A percentile compares a stretch with the other conserved stretches of the same genome.
These are phyloP conservation scores for Penicillium corylophilum DNA, from an alignment of 2,329 filamentous ascomycete genomes.

Conservation along the genomic window DNA sequence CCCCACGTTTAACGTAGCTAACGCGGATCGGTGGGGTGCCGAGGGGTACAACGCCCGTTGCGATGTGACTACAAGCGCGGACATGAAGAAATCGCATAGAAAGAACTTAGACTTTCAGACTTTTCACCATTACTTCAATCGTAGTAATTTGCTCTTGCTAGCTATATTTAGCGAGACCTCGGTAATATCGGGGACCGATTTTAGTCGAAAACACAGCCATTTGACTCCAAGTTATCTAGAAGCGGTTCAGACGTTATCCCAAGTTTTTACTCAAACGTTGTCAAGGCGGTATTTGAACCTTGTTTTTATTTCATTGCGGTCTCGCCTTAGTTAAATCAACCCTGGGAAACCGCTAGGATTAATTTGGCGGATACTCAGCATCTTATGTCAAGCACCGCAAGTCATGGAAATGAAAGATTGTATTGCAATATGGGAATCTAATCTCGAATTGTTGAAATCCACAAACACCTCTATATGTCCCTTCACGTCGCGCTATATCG, in stretches of 20 bases:
- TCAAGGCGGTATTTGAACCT: too few species aligned
- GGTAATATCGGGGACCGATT: too few species aligned
- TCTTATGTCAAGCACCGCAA: too few species aligned
- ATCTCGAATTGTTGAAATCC: constrained; percentile 30
- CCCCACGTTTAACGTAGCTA: constrained; percentile 30
- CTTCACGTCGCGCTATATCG: constrained; percentile 7
- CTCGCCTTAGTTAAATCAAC: too few species aligned
- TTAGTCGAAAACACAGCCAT: too few species aligned
- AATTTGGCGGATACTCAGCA: too few species aligned
- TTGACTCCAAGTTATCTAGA: too few species aligned
- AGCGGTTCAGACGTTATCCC: too few species aligned
- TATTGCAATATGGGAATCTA: constrained; percentile 11
- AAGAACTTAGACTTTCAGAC: neutral
- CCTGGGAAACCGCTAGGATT: too few species aligned
- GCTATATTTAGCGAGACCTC: neutral
- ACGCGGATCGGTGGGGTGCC: constrained; percentile 20
- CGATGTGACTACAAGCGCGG: neutral
- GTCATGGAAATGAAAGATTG: neutral
- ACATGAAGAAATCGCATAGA: neutral
- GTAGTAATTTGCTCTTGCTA: neutral
- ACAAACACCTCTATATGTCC: constrained; percentile 22
- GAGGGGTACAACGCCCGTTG: neutral
- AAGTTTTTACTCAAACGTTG: too few species aligned
- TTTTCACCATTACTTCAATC: too few species aligned
- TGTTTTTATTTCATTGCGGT: too few species aligned